Conservation (phyloP, 345 rosid genomes). For the Rhodomyrtus tomentosa region DNA sequence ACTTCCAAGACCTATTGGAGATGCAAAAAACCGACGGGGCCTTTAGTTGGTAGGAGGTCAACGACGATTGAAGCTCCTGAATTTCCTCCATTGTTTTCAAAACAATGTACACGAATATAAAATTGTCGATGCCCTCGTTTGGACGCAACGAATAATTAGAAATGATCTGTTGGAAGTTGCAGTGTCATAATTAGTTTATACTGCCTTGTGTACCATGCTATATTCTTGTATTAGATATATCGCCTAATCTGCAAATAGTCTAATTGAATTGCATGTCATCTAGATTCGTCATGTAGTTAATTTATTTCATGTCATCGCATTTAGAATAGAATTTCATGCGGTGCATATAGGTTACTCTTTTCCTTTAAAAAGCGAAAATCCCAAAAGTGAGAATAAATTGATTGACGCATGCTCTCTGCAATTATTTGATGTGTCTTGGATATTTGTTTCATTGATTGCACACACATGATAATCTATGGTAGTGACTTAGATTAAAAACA, state of each 20-base stretch:
- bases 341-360: too few relatives aligned
- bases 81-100: background rate
- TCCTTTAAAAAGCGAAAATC: too few relatives aligned
- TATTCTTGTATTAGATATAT: background rate
- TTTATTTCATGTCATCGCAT: too few relatives aligned
- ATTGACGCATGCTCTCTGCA: too few relatives aligned
- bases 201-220: background rate
- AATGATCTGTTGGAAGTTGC: background rate
- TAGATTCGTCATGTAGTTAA: too few relatives aligned
- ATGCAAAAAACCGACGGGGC: background rate
- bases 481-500: too few relatives aligned
- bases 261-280: too few relatives aligned
- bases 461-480: too few relatives aligned
- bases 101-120: background rate
- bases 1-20: background rate
- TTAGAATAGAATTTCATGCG: too few relatives aligned
- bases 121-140: background rate
- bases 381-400: too few relatives aligned
- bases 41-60: background rate
- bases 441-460: too few relatives aligned
- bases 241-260: background rate
- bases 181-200: background rate
- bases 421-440: too few relatives aligned
- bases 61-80: background rate
- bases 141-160: background rate